phyloP scores from a whole-genome alignment of 192 early-diverging fungal genomes.

The Thamnidium elegans region DNA sequence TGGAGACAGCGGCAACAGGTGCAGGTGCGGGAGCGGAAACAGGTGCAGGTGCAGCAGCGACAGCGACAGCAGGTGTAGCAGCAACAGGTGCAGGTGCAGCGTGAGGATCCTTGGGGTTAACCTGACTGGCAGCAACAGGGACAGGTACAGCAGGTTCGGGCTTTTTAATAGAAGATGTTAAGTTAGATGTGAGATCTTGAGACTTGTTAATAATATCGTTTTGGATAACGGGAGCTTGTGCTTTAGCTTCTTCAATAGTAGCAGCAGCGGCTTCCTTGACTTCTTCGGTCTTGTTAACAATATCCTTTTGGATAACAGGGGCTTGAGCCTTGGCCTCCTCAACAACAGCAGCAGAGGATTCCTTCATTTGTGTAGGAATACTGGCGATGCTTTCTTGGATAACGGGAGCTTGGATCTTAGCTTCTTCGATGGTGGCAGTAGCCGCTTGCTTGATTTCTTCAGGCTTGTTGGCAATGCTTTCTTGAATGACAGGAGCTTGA shows the following conservation, averaged over 20 bases:
- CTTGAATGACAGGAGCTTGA: neutral
- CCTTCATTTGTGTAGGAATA: neutral
- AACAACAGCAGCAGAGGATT: neutral
- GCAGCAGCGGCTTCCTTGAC: constrained; percentile 2
- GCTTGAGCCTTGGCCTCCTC: constrained; percentile 1
- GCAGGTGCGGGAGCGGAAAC: neutral
- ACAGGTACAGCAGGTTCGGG: neutral
- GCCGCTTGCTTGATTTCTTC: neutral
- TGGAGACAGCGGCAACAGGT: neutral
- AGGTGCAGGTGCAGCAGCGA: neutral
- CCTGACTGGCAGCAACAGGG: neutral
- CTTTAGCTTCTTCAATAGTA: neutral
- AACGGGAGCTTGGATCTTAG: neutral
- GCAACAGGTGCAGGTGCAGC: neutral
- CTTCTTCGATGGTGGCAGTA: neutral
- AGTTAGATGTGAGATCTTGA: neutral
- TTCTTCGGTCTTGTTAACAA: neutral
- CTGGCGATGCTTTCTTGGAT: neutral
- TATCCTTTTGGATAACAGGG: neutral
- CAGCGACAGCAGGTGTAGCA: neutral
- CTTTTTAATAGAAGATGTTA: neutral
- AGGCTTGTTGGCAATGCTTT: neutral
- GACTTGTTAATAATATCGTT: neutral
- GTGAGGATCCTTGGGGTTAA: neutral
- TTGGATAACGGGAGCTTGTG: neutral